A percentile compares a stretch with the other conserved stretches of the same genome.
phyloP scores from a whole-genome alignment of 352 stramenopile genomes.

The Salisapilia sapeloensis region DNA sequence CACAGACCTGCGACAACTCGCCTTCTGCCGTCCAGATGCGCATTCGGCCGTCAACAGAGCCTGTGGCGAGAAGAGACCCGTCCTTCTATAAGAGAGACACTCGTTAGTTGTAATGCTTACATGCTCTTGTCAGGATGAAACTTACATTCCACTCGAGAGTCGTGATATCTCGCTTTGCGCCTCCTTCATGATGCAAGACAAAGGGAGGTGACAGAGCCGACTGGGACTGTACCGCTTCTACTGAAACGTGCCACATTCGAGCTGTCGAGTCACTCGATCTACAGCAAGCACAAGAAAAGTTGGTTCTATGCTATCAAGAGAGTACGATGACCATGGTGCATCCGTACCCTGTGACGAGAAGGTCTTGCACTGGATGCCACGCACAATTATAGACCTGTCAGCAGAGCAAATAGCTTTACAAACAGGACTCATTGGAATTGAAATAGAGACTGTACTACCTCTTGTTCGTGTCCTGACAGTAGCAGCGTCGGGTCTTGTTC shows the following conservation, averaged over 20 bases:
- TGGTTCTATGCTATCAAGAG: not conserved
- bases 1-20: constrained; percentile 70
- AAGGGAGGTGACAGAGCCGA: constrained; percentile 16
- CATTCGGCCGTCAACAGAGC: constrained; percentile 91
- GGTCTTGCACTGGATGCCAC: constrained; percentile 92
- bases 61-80: constrained; percentile 85
- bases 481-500: constrained; percentile 44
- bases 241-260: constrained; percentile 87
- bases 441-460: constrained; percentile 10
- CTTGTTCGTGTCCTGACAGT: constrained; percentile 71
- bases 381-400: constrained; percentile 92
- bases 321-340: not conserved
- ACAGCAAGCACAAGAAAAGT: not conserved
- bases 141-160: constrained; percentile 94
- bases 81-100: constrained; percentile 30
- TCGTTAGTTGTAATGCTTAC: constrained; percentile 5
- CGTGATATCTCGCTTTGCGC: constrained; percentile 94
- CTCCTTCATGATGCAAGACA: constrained; percentile 64
- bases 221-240: constrained; percentile 21
- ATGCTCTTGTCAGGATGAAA: constrained; percentile 2
- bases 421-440: constrained; percentile 1
- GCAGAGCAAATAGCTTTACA: constrained; percentile 15
- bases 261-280: constrained; percentile 89
- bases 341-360: constrained; percentile 84
- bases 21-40: constrained; percentile 57